These are phyloP conservation scores for Hydrangea macrophylla DNA, from an alignment of 148 eudicot genomes.

Conservation along the genomic window DNA sequence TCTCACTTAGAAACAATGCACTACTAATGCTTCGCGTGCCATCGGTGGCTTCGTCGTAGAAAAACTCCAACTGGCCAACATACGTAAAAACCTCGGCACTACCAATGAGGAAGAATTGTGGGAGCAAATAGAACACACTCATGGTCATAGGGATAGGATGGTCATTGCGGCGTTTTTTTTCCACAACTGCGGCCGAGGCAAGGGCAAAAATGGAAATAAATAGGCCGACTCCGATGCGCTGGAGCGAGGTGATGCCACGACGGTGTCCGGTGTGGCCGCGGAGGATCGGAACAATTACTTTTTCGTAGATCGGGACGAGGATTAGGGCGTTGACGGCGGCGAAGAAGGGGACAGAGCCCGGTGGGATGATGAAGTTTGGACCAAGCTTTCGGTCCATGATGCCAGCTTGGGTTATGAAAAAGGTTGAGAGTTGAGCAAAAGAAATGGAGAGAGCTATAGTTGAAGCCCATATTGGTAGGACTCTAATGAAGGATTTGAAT, in stretches of 20 bases:
- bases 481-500: slow-evolving; percentile 44
- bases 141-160: neutral
- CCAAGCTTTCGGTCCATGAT: slow-evolving; percentile 41
- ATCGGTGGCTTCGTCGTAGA: slow-evolving; percentile 60
- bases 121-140: slow-evolving; percentile 56
- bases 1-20: slow-evolving; percentile 42
- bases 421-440: slow-evolving; percentile 48
- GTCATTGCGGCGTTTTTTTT: slow-evolving; percentile 24
- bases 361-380: slow-evolving; percentile 38
- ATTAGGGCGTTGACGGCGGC: slow-evolving; percentile 40
- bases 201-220: slow-evolving; percentile 39
- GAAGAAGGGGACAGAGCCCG: slow-evolving; percentile 47
- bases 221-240: slow-evolving; percentile 57
- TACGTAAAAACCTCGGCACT: slow-evolving; percentile 47
- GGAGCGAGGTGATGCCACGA: slow-evolving; percentile 48
- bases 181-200: slow-evolving; percentile 42
- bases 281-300: slow-evolving; percentile 35
- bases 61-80: slow-evolving; percentile 60
- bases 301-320: slow-evolving; percentile 51
- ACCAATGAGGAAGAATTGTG: slow-evolving; percentile 51
- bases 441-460: slow-evolving; percentile 46
- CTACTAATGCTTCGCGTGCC: slow-evolving; percentile 53
- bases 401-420: slow-evolving; percentile 47
- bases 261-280: slow-evolving; percentile 39
- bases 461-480: slow-evolving; percentile 54